Base-by-base conservation (phyloP, 225 moss, liverwort and hornwort genomes). In the Antitrichia curtipendula region DNA sequence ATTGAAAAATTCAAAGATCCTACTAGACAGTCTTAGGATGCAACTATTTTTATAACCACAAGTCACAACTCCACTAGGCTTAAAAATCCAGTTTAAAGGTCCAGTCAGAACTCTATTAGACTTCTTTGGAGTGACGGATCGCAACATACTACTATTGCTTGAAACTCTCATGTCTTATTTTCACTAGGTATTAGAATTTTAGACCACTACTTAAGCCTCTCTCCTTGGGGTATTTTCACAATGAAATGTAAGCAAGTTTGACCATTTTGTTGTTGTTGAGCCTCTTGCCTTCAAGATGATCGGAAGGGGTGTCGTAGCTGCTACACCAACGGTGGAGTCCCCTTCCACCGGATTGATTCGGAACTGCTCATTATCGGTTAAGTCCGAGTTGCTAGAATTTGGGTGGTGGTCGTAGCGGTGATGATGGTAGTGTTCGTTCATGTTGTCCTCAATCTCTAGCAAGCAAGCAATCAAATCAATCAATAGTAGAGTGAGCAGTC, bases 321-420 rank as follows among this genome's bases (percentile, higher is more conserved):
- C 91, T 29, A 81, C 74, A 81, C 80, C 85, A 43, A 66, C 62
- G 34, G 65, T 58, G 75, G 38, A 80, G 27, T 75, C 78, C 13
- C 62, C 82, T 62, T 81, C 69, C 78, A 85, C 73, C 1, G 92
- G 90, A 66, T 94, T 90, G 52, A 92, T 91, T 19, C 86, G 90
- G 81, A 92, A 92, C 59, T 92, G 91, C 87, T 92, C 94, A 81
- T 78, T 89, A 70, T 94, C 94, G 32, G 92, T 91, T 31, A 92
- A 70, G 49, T 91, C 88, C 6, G 90, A 90, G 86, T 70, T 88
- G 92, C 92, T 92, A 41, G 92, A 90, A 59, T 81, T 60, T 3
- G 83, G 73, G 72, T 92, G 66, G 72, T 90, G 81, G 25, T 71
- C 87, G 43, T 65, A 74, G n/a, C 72, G 49, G 56, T 68, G 90